Conservation (phyloP, 2,329 filamentous ascomycete species). For the Microsporum ferrugineum region DNA sequence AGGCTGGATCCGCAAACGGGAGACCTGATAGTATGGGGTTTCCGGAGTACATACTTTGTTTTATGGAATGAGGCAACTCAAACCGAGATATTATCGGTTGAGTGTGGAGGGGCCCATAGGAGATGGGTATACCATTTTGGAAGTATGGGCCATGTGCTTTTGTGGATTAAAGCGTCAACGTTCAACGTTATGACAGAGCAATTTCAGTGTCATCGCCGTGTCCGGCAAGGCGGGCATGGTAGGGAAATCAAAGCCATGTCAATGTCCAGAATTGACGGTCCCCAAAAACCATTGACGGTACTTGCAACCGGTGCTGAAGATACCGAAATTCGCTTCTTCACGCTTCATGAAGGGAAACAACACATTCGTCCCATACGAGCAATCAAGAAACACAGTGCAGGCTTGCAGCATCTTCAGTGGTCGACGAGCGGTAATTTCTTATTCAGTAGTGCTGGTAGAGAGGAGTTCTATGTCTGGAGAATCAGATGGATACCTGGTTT, state of each 20-base stretch:
- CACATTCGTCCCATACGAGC: constrained; percentile 47
- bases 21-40: constrained; percentile 65
- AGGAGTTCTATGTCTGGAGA: constrained; percentile 83
- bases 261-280: constrained; percentile 23
- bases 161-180: constrained; percentile 61
- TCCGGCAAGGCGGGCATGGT: constrained; percentile 68
- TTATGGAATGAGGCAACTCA: constrained; percentile 66
- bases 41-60: constrained; percentile 66
- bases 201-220: constrained; percentile 32
- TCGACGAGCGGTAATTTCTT: constrained; percentile 54
- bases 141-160: constrained; percentile 41
- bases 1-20: constrained; percentile 43
- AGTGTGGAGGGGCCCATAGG: constrained; percentile 77
- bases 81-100: constrained; percentile 57
- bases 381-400: constrained; percentile 67
- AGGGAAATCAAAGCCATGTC: constrained; percentile 65
- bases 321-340: constrained; percentile 61
- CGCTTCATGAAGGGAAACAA: constrained; percentile 14
- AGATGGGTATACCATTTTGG: constrained; percentile 50
- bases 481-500: constrained; percentile 45
- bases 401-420: constrained; percentile 73
- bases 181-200: constrained; percentile 38
- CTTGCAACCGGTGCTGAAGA: constrained; percentile 61
- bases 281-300: constrained; percentile 23
- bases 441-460: constrained; percentile 75